Evolutionary conservation across 1,284 basidiomycete genomes (phyloP).

Genomic region (Ustilago cynodontis): DNA sequence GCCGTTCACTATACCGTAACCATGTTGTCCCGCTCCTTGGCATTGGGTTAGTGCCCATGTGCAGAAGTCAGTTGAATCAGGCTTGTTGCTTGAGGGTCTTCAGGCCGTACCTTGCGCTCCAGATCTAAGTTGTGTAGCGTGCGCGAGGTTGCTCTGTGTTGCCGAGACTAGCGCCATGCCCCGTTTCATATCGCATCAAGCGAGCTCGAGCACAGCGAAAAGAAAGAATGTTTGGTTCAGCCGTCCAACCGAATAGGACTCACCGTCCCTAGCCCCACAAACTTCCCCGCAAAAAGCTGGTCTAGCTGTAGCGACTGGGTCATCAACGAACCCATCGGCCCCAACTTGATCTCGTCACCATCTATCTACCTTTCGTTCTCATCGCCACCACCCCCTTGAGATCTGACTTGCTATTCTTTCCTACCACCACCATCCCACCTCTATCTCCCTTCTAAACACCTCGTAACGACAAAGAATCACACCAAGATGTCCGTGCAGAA

Average conservation of each 20-base stretch:
- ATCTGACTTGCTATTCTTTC: background rate
- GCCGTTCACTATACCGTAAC: background rate
- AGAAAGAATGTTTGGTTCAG: constrained; percentile 3
- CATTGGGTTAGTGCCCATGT: background rate
- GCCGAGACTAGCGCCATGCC: constrained; percentile 3
- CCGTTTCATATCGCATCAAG: background rate
- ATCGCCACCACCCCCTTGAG: background rate
- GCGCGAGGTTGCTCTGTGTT: background rate
- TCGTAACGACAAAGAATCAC: background rate
- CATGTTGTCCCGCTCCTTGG: background rate
- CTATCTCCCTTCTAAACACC: background rate
- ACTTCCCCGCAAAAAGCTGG: background rate
- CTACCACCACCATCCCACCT: constrained; percentile 2
- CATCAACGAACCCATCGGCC: constrained; percentile 5
- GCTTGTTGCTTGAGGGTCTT: background rate
- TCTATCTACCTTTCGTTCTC: background rate
- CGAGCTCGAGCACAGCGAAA: background rate
- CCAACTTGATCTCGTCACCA: too few species aligned
- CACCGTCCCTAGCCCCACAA: background rate
- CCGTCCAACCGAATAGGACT: background rate
- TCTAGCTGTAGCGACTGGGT: background rate
- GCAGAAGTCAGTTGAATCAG: background rate
- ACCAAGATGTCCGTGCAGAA: constrained; percentile 34
- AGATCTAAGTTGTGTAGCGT: background rate
- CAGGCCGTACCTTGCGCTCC: background rate